Percentiles rank a stretch among this genome's conserved stretches.
phyloP scores from a whole-genome alignment of 2,329 filamentous ascomycete genomes.

The Ceratocystiopsis minuta region DNA sequence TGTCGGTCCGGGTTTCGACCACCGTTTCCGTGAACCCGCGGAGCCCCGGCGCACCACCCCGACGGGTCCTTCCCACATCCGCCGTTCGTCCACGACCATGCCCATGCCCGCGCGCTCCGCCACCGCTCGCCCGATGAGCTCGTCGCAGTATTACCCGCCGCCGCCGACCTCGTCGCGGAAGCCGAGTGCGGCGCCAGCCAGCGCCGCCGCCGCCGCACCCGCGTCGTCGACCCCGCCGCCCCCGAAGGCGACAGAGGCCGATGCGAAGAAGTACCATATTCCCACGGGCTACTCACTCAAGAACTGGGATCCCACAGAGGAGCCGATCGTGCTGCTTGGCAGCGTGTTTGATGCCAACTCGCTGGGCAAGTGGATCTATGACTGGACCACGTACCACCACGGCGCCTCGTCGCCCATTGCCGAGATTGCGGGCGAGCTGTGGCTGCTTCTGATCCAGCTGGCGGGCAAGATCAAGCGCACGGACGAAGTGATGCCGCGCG shows the following conservation, averaged over 20 bases:
- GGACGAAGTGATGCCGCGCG: slow-evolving; percentile 55
- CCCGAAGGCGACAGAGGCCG: slow-evolving; percentile 36
- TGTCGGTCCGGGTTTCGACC: slow-evolving; percentile 21
- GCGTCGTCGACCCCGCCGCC: slow-evolving; percentile 14
- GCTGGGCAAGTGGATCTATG: slow-evolving; percentile 97
- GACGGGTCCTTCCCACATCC: slow-evolving; percentile 23
- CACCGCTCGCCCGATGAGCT: slow-evolving; percentile 29
- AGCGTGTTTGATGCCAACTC: slow-evolving; percentile 97
- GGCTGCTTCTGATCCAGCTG: slow-evolving; percentile 85
- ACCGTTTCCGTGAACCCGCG: slow-evolving; percentile 21
- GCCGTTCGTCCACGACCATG: slow-evolving; percentile 8
- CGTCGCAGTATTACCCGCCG: slow-evolving; percentile 22
- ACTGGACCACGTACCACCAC: slow-evolving; percentile 91
- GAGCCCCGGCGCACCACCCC: slow-evolving; percentile 18
- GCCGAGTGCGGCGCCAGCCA: slow-evolving; percentile 18
- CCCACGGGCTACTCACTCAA: slow-evolving; percentile 85
- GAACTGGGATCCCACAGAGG: slow-evolving; percentile 93
- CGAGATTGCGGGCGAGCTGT: slow-evolving; percentile 84
- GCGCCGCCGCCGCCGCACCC: slow-evolving; percentile 1
- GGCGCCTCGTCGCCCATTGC: slow-evolving; percentile 67
- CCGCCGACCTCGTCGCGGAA: slow-evolving; percentile 7
- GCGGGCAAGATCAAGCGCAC: slow-evolving; percentile 86
- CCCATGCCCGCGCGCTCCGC: slow-evolving; percentile 29
- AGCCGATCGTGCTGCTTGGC: slow-evolving; percentile 82
- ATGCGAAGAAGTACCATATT: slow-evolving; percentile 52